Percentiles rank a stretch among this genome's conserved stretches.
Conservation (phyloP, 176 grass and related monocot species). For the Musa troglodytarum region DNA sequence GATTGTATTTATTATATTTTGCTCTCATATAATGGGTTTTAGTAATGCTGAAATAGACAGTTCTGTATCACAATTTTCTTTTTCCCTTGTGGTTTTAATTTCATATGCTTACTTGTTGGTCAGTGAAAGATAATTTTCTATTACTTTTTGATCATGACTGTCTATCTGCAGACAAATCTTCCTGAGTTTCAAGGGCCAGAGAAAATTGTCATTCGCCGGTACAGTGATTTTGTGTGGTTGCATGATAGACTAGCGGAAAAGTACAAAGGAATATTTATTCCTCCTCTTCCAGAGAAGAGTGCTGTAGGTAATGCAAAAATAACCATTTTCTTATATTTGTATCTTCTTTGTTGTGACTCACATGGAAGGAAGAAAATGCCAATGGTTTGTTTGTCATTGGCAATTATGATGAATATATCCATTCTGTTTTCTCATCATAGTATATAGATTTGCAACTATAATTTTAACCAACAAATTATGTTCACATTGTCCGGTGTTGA, state of each 20-base stretch:
- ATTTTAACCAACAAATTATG: no score
- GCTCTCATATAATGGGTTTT: no score
- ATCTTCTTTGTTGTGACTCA: constrained; percentile 8
- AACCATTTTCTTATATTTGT: constrained; percentile 14
- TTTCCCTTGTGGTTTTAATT: no score
- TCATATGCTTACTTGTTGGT: no score
- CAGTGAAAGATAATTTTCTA: neutral
- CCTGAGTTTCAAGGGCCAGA: constrained; percentile 80
- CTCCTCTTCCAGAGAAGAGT: constrained; percentile 96
- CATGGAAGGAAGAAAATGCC: neutral
- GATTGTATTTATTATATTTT: no score
- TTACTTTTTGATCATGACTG: neutral
- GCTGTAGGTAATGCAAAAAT: constrained; percentile 61
- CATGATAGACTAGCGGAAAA: constrained; percentile 86
- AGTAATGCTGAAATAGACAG: no score
- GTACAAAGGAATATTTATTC: constrained; percentile 92
- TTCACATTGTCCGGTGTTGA: no score
- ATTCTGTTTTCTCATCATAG: neutral
- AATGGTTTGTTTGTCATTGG: neutral
- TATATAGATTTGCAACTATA: neutral
- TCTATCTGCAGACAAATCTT: constrained; percentile 60
- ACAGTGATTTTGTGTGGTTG: constrained; percentile 97
- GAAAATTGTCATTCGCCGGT: constrained; percentile 97
- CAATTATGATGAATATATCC: neutral
- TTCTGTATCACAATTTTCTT: no score